Base-by-base conservation (phyloP, 225 moss, liverwort and hornwort species). In the Sphagnum contortum region DNA sequence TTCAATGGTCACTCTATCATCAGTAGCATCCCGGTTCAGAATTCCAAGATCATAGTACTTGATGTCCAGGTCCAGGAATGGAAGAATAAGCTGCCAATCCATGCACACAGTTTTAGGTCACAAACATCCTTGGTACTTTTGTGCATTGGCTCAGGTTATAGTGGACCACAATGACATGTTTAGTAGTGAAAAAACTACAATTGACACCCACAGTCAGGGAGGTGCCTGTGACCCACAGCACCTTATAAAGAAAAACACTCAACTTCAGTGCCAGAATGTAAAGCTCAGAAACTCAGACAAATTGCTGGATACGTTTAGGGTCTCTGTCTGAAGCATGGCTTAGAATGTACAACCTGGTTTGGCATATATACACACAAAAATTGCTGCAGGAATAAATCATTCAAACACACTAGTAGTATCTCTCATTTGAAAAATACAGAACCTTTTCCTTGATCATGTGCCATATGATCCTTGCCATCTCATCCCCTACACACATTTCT, bases 371-470 rank as follows among this genome's bases (percentile, higher is more conserved):
- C 29, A 29, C 29, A 29, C 29, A 29, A 29, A 29, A 29, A 29
- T 29, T 29, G 29, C 29, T 29, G 29, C 29, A 29, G 29, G 29
- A 29, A 29, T 29, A 29, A 29, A 29, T 29, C 29, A 29, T 29
- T 29, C 29, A 0, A 0, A 29, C 1, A 29, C 29, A 29, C 29
- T 29, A 29, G 29, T 29, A 29, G 29, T 1, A 29, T 29, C 29
- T 29, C 29, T 29, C 29, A 29, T 29, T 29, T 29, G 29, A 29
- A 29, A 29, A 29, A 29, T 11, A 12, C 13, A 57, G 48, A 76
- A 88, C 88, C 85, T 91, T 92, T 46, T 92, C 92, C 75, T 92
- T 92, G 73, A 92, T 92, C 89, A 87, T 83, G 69, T 89, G 80
- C 92, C 92, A 92, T 59, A 92, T 89, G 7, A 92, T 79, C 70